Evolutionary conservation across 2,329 filamentous ascomycete genomes (phyloP).

Genomic region (Beauveria pseudobassiana): DNA sequence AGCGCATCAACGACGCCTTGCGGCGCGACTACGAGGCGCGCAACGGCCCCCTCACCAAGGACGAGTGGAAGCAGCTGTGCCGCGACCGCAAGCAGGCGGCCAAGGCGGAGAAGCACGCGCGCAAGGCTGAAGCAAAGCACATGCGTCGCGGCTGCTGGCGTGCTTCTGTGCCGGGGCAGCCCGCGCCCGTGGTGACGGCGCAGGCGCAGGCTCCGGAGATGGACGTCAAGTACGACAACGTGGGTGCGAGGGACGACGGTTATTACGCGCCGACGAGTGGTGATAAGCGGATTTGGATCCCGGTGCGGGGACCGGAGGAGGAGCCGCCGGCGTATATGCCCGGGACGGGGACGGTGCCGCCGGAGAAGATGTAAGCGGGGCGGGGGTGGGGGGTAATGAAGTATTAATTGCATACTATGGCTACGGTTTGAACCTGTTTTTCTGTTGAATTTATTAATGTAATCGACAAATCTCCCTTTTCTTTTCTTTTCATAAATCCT

Average conservation of each 20-base stretch:
- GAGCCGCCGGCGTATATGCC: constrained; percentile 2
- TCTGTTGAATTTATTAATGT: neutral
- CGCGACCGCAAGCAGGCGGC: constrained; percentile 4
- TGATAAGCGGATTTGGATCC: neutral
- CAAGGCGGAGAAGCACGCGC: constrained; percentile 4
- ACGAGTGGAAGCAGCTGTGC: constrained; percentile 9
- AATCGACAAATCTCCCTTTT: too few relatives aligned
- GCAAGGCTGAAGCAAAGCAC: neutral
- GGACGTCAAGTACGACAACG: neutral
- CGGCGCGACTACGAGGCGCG: neutral
- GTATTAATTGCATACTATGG: neutral
- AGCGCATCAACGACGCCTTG: neutral
- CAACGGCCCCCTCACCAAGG: neutral
- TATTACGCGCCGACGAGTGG: neutral
- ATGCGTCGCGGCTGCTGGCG: neutral
- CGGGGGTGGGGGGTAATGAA: too few relatives aligned
- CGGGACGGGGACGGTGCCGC: neutral
- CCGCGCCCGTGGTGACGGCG: neutral
- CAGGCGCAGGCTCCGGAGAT: neutral
- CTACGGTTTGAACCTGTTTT: neutral
- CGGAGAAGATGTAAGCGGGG: neutral
- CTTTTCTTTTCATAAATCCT: neutral
- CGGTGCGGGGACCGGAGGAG: neutral
- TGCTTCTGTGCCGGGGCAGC: neutral
- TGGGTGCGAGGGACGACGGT: neutral